phyloP scores from a whole-genome alignment of 805 yeast species.

The Spathaspora hagerdaliae region DNA sequence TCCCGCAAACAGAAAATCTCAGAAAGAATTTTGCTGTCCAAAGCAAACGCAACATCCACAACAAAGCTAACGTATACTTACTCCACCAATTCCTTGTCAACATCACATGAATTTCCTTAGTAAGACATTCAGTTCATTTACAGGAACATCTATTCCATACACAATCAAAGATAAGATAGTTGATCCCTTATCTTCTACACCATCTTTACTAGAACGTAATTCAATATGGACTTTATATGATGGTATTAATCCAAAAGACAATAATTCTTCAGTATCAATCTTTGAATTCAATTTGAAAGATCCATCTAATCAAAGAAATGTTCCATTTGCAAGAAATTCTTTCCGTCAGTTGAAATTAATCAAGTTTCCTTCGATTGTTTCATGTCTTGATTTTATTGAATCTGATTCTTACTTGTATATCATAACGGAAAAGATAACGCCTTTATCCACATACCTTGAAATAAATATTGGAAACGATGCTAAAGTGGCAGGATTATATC shows the following conservation, averaged over 20 bases:
- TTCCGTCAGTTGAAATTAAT: conserved; percentile 49
- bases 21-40: too few species aligned
- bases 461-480: conserved; percentile 30
- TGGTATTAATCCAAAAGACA: conserved; percentile 53
- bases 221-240: conserved; percentile 62
- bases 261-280: conserved; percentile 50
- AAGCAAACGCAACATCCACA: too few species aligned
- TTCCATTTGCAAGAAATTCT: conserved; percentile 27
- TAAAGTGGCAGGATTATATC: conserved; percentile 51
- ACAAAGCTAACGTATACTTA: too few species aligned
- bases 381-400: conserved; percentile 61
- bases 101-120: conserved; percentile 62
- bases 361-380: conserved; percentile 66
- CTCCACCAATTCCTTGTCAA: too few species aligned
- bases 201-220: conserved; percentile 17
- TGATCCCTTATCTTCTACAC: conserved; percentile 15
- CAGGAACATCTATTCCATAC: conserved; percentile 59
- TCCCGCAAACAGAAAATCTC: too few species aligned
- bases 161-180: conserved; percentile 44
- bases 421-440: conserved; percentile 64
- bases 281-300: conserved; percentile 57
- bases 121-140: conserved; percentile 53
- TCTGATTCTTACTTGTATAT: conserved; percentile 54
- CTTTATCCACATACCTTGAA: conserved; percentile 41
- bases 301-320: conserved; percentile 23